Percentiles rank a stretch among this genome's conserved stretches.
Evolutionary conservation across 2,329 filamentous ascomycete species (phyloP).

Genomic region (Metarhizium sp.): DNA sequence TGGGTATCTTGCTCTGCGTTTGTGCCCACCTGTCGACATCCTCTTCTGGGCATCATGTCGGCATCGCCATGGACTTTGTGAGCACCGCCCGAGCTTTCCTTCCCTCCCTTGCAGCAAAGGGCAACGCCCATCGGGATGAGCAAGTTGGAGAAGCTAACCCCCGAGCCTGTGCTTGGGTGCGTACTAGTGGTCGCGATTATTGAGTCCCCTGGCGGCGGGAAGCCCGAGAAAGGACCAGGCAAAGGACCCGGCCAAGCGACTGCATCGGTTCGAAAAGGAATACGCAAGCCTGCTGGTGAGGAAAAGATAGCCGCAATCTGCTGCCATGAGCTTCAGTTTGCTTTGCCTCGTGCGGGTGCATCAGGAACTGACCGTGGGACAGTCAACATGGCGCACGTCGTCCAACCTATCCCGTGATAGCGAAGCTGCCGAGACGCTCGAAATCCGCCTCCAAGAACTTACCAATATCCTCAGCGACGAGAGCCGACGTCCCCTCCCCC

Average conservation of each 20-base stretch:
- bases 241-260: conserved; percentile 53
- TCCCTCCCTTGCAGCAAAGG: neutral
- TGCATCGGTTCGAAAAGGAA: conserved; percentile 59
- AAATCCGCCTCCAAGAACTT: conserved; percentile 53
- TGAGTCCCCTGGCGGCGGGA: conserved; percentile 51
- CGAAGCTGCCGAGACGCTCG: conserved; percentile 53
- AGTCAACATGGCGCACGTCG: conserved; percentile 51
- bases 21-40: neutral
- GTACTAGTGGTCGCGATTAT: conserved; percentile 56
- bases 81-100: conserved; percentile 13
- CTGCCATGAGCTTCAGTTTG: neutral
- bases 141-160: conserved; percentile 6
- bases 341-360: neutral
- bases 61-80: conserved; percentile 48
- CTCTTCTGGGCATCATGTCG: conserved; percentile 33
- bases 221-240: conserved; percentile 48
- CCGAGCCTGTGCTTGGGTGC: neutral
- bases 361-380: conserved; percentile 7
- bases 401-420: conserved; percentile 50
- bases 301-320: neutral
- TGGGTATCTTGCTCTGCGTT: neutral
- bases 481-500: conserved; percentile 75
- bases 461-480: conserved; percentile 77
- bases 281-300: conserved; percentile 53
- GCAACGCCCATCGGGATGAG: conserved; percentile 1